These are phyloP conservation scores for Striga asiatica DNA, from an alignment of 257 asterid species.

Conservation along the genomic window DNA sequence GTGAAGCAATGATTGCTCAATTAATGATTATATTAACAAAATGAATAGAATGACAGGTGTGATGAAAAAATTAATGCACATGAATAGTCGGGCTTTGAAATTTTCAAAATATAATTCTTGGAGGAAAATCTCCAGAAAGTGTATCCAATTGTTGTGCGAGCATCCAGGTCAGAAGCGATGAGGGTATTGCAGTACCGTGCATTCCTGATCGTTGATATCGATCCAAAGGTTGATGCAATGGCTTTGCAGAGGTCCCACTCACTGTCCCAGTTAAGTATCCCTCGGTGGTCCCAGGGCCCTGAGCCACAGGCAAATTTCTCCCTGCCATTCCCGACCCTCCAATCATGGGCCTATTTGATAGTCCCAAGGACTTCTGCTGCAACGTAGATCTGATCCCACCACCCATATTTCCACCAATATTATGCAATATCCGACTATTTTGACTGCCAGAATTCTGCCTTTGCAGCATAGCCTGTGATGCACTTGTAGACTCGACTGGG, in stretches of 20 bases:
- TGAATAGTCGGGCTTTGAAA: too few species aligned
- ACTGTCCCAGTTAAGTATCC: conserved; percentile 18
- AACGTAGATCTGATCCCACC: conserved; percentile 66
- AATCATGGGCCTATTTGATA: conserved; percentile 42
- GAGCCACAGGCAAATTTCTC: too few species aligned
- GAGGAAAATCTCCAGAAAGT: too few species aligned
- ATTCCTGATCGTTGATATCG: conserved; percentile 55
- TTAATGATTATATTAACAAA: too few species aligned
- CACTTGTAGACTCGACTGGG: conserved; percentile 46
- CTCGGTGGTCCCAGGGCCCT: background rate
- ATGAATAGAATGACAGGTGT: background rate
- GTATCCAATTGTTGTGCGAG: background rate
- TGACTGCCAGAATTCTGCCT: conserved; percentile 74
- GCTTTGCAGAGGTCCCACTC: conserved; percentile 50
- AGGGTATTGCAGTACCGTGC: conserved; percentile 40
- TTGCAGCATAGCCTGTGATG: conserved; percentile 62
- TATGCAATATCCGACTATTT: conserved; percentile 67
- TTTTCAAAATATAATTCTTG: too few species aligned
- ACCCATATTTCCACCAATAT: conserved; percentile 73
- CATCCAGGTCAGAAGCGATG: background rate
- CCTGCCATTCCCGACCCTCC: too few species aligned
- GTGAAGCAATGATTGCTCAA: background rate
- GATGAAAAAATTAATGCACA: background rate
- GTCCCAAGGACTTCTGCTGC: conserved; percentile 68
- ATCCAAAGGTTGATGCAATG: conserved; percentile 43